These are phyloP conservation scores for Moringa oleifera DNA, from an alignment of 345 rosid genomes.

Conservation along the genomic window DNA sequence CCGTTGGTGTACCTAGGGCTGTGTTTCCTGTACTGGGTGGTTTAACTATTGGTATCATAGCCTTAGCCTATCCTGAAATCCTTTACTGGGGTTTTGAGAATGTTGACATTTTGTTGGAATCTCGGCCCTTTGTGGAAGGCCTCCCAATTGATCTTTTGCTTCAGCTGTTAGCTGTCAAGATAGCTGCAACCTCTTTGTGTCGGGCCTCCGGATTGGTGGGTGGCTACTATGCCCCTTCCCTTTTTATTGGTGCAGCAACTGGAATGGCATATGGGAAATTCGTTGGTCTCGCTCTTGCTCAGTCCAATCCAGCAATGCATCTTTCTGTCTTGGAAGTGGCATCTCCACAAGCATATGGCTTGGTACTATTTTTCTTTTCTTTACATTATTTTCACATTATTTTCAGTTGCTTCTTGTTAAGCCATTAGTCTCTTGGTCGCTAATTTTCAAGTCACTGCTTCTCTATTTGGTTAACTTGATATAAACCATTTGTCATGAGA, in stretches of 20 bases:
- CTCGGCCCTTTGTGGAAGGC: conserved; percentile 71
- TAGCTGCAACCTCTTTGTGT: conserved; percentile 74
- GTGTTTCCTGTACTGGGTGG: conserved; percentile 73
- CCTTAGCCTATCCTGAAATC: conserved; percentile 83
- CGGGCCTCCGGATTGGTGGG: conserved; percentile 95
- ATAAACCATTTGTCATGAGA: neutral
- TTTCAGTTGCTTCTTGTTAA: neutral
- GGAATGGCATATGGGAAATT: conserved; percentile 94
- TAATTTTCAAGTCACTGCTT: too few species aligned
- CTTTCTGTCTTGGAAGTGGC: conserved; percentile 84
- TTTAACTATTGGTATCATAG: conserved; percentile 56
- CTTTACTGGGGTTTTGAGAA: conserved; percentile 97
- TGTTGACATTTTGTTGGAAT: conserved; percentile 81
- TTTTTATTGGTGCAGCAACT: conserved; percentile 94
- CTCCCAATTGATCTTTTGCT: conserved; percentile 72
- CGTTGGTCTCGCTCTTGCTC: conserved; percentile 55
- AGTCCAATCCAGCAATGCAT: conserved; percentile 39
- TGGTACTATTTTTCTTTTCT: conserved; percentile 47
- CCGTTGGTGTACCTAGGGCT: conserved; percentile 63
- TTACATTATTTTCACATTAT: too few species aligned
- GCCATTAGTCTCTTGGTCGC: neutral
- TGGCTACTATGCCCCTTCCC: conserved; percentile 93
- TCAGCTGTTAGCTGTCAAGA: conserved; percentile 82
- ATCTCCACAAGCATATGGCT: conserved; percentile 94
- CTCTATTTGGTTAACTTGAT: neutral